Evolutionary conservation across 495 filamentous ascomycete species (phyloP).

Genomic region (Penicillium tannophilum): DNA sequence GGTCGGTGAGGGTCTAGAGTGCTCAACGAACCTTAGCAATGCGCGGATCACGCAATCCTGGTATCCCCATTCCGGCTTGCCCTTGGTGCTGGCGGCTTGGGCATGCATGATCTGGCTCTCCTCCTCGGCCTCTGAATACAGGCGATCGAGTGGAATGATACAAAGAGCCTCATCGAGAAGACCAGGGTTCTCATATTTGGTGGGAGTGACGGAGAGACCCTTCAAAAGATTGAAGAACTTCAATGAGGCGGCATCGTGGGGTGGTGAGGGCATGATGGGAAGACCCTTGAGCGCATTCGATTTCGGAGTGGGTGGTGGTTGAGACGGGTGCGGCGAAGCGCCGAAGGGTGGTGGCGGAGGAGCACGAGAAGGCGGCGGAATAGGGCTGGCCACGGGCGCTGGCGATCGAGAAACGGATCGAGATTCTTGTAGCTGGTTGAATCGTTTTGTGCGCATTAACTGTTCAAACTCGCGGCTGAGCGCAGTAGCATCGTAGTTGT

Average conservation of each 20-base stretch:
- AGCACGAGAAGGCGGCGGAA: slow-evolving; percentile 47
- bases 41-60: slow-evolving; percentile 96
- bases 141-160: slow-evolving; percentile 82
- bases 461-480: slow-evolving; percentile 73
- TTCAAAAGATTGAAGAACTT: slow-evolving; percentile 85
- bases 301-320: slow-evolving; percentile 57
- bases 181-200: slow-evolving; percentile 95
- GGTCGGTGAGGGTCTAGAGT: slow-evolving; percentile 9
- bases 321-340: slow-evolving; percentile 38
- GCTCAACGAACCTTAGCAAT: slow-evolving; percentile 64
- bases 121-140: slow-evolving; percentile 93
- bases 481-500: slow-evolving; percentile 48
- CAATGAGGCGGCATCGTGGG: slow-evolving; percentile 69
- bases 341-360: slow-evolving; percentile 38
- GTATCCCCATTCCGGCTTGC: slow-evolving; percentile 92
- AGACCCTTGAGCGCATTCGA: slow-evolving; percentile 58
- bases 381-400: slow-evolving; percentile 24
- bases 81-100: slow-evolving; percentile 79
- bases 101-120: slow-evolving; percentile 85
- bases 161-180: slow-evolving; percentile 90
- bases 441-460: slow-evolving; percentile 72
- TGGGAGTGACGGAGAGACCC: slow-evolving; percentile 79
- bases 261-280: slow-evolving; percentile 79
- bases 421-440: slow-evolving; percentile 69
- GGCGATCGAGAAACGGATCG: slow-evolving; percentile 56